A percentile compares a stretch with the other conserved stretches of the same genome.
These are phyloP conservation scores for Zygotorulaspora mrakii DNA, from an alignment of 1,139 yeast species.

Conservation along the genomic window DNA sequence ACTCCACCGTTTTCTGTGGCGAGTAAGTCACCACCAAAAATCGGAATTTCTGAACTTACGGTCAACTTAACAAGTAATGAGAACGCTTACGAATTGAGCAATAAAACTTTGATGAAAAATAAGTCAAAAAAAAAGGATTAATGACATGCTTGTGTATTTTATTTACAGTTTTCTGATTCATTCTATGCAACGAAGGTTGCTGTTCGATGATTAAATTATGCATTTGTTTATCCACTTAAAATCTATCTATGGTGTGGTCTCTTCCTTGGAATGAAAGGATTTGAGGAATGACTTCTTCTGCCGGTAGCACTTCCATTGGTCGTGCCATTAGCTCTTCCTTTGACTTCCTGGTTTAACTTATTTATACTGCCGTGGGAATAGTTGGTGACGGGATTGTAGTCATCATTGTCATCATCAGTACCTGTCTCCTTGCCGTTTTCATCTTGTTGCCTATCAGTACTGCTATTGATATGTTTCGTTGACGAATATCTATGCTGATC, in stretches of 20 bases:
- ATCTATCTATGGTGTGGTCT: slow-evolving; percentile 13
- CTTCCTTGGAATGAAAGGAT: slow-evolving; percentile 25
- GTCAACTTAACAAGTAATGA: slow-evolving; percentile 9
- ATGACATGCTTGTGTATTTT: background rate
- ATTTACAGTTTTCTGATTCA: slow-evolving; percentile 1
- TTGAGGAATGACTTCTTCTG: slow-evolving; percentile 15
- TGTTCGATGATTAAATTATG: too few species aligned
- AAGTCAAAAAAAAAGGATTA: slow-evolving; percentile 15
- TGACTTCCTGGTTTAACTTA: background rate
- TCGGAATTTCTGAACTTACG: slow-evolving; percentile 25
- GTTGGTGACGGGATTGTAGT: slow-evolving; percentile 1
- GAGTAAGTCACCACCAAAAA: slow-evolving; percentile 35
- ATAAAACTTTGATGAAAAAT: slow-evolving; percentile 11
- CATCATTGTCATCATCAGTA: background rate
- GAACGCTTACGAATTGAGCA: slow-evolving; percentile 8
- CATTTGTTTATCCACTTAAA: too few species aligned
- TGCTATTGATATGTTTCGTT: too few species aligned
- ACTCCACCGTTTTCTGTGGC: slow-evolving; percentile 20
- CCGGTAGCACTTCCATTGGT: slow-evolving; percentile 5
- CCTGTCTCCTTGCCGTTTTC: slow-evolving; percentile 4
- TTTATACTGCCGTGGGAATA: background rate
- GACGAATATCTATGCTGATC: too few species aligned
- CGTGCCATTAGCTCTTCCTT: slow-evolving; percentile 3
- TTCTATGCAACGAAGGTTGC: too few species aligned
- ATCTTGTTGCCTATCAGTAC: too few species aligned